Evolutionary conservation across 2,329 filamentous ascomycete genomes (phyloP).

Genomic region (Phialophora verrucosa): DNA sequence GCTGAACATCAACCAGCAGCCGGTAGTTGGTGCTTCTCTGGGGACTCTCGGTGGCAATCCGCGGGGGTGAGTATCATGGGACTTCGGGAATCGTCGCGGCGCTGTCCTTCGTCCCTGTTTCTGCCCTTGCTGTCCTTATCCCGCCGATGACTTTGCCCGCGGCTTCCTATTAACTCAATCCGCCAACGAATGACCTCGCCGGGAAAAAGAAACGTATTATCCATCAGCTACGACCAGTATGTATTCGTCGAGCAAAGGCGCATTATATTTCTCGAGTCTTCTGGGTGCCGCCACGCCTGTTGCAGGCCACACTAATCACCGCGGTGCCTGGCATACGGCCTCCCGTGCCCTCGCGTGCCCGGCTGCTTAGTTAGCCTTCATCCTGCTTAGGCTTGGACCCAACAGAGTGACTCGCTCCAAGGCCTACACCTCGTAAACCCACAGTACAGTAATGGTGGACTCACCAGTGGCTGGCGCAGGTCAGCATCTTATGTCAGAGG

Average conservation of each 20-base stretch:
- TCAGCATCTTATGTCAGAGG: constrained; percentile 32
- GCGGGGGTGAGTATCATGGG: neutral
- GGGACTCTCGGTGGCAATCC: neutral
- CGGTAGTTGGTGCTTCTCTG: neutral
- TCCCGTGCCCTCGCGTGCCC: constrained; percentile 4
- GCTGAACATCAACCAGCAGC: neutral
- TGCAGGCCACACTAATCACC: constrained; percentile 1
- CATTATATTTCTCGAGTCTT: constrained; percentile 8
- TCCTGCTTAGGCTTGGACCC: neutral
- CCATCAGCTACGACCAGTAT: neutral
- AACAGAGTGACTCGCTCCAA: neutral
- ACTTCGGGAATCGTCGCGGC: constrained; percentile 1
- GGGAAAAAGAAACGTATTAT: neutral
- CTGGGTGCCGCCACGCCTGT: neutral
- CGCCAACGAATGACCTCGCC: constrained; percentile 5
- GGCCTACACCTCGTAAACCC: constrained; percentile 5
- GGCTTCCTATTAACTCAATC: constrained; percentile 2
- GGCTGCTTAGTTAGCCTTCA: constrained; percentile 3
- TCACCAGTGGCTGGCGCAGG: constrained; percentile 10
- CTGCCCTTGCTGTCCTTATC: neutral
- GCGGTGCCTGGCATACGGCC: constrained; percentile 19
- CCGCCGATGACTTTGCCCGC: neutral
- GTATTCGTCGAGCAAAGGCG: neutral
- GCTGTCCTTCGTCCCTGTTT: neutral
- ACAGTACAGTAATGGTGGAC: constrained; percentile 20